Evolutionary conservation across 176 grass and related monocot species (phyloP).

Genomic region (Avena sativa): DNA sequence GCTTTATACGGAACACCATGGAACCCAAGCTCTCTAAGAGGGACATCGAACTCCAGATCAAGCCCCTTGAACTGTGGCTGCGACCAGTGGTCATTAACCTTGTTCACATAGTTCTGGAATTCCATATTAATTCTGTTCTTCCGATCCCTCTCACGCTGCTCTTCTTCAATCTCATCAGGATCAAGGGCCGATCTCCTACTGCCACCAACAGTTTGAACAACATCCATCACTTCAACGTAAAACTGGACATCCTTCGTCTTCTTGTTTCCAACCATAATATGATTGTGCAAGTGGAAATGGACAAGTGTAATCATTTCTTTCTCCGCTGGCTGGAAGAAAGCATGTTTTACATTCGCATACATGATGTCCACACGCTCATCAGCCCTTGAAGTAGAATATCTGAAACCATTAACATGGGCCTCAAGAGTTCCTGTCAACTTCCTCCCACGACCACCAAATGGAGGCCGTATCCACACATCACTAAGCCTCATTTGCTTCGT

Average conservation of each 20-base stretch:
- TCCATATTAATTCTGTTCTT: conserved; percentile 72
- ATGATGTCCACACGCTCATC: conserved; percentile 72
- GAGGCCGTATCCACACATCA: conserved; percentile 70
- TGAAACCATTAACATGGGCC: conserved; percentile 70
- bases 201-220: conserved; percentile 63
- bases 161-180: conserved; percentile 87
- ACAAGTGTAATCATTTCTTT: conserved; percentile 75
- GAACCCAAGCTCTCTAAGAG: conserved; percentile 64
- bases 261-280: conserved; percentile 81
- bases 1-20: conserved; percentile 62
- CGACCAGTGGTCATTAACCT: conserved; percentile 61
- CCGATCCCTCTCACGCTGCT: conserved; percentile 67
- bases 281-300: conserved; percentile 78
- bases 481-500: conserved; percentile 48
- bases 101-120: conserved; percentile 73
- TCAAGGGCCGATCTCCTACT: conserved; percentile 61
- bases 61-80: conserved; percentile 59
- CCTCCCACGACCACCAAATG: conserved; percentile 62
- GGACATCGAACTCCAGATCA: conserved; percentile 68
- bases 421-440: conserved; percentile 67
- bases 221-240: conserved; percentile 83
- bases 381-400: conserved; percentile 58
- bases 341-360: conserved; percentile 74
- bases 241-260: conserved; percentile 85
- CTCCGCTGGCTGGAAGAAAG: conserved; percentile 78